Evolutionary conservation across 2,329 filamentous ascomycete genomes (phyloP).

Genomic region (Neonectria faginata): DNA sequence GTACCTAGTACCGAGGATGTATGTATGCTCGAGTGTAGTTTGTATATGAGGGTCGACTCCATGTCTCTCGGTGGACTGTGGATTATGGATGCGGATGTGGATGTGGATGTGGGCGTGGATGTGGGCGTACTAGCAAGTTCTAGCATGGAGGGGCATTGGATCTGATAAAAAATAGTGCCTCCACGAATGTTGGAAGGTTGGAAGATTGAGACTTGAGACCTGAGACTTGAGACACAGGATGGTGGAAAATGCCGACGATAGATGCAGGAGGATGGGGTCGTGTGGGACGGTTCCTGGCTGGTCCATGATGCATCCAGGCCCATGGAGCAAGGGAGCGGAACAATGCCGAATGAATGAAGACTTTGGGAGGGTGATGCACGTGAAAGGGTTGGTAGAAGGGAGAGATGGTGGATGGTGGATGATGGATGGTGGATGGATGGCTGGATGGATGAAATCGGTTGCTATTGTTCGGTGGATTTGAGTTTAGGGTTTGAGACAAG

Average conservation of each 20-base stretch:
- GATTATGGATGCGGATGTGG: slow-evolving; percentile 8
- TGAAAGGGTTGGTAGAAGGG: not conserved
- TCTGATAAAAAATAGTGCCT: slow-evolving; percentile 28
- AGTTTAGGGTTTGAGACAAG: too few relatives aligned
- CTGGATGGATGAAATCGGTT: not conserved
- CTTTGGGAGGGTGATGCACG: slow-evolving; percentile 1
- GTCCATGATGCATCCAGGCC: slow-evolving; percentile 8
- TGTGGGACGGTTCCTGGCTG: slow-evolving; percentile 33
- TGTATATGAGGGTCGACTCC: too few relatives aligned
- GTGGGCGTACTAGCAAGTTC: not conserved
- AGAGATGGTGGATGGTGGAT: too few relatives aligned
- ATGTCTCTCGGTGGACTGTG: slow-evolving; percentile 1
- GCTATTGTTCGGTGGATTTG: not conserved
- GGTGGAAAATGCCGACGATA: slow-evolving; percentile 29
- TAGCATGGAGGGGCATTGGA: slow-evolving; percentile 20
- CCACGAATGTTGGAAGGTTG: slow-evolving; percentile 1
- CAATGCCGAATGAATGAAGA: slow-evolving; percentile 15
- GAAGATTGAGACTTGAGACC: not conserved
- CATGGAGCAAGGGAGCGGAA: slow-evolving; percentile 37
- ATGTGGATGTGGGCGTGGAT: slow-evolving; percentile 7
- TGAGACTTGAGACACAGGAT: slow-evolving; percentile 3
- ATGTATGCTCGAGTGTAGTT: not conserved
- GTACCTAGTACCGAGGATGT: not conserved
- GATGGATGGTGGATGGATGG: too few relatives aligned
- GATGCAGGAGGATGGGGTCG: slow-evolving; percentile 21